Base-by-base conservation (phyloP, 306 rosid species). In the Lablab purpureus region DNA sequence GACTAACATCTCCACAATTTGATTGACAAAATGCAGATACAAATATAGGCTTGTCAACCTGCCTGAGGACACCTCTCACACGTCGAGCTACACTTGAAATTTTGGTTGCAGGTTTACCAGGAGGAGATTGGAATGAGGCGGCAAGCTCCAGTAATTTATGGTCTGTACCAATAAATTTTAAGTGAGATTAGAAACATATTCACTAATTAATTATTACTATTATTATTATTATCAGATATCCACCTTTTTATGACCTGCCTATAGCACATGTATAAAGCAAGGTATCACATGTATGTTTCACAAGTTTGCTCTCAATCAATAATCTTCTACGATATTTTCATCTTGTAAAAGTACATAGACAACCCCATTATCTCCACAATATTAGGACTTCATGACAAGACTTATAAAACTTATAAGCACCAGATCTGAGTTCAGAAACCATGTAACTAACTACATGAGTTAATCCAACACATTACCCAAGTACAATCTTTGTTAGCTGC, bases 1-100 rank as follows among this genome's bases (percentile, higher is more conserved):
- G 99, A 84, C 99, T 95, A 77, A 95, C 99, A 85, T 95, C 99
- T 67, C 99, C 99, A 47, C 99, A 95, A 85, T 95, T 95, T 11
- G 99, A 82, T 83, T 95, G 99, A 79, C 99, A 95, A 87, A 95
- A 95, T 67, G 98, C 99, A 81, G 99, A 91, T 21, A 92, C 98
- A 83, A 95, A 95, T 75, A 41, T 84, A 79, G 98, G 96, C 78
- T 75, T 86, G 80, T 87, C 87, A 83, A 81, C 90, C 76, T 87
- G 91, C 88, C 82, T 81, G 62, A 90, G 88, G 78, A 82, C 83
- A 86, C 90, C 89, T 81, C 99, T 88, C 75, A 95, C 97, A 71
- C 97, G 97, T 79, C 89, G 88, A 67, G 95, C 93, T 80, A 87
- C 80, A 69, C 94, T 92, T 23, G 80, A 83, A 73, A 78, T 78